Conservation (phyloP, 2,329 filamentous ascomycete species). For the Pyrenophora tritici-repentis region DNA sequence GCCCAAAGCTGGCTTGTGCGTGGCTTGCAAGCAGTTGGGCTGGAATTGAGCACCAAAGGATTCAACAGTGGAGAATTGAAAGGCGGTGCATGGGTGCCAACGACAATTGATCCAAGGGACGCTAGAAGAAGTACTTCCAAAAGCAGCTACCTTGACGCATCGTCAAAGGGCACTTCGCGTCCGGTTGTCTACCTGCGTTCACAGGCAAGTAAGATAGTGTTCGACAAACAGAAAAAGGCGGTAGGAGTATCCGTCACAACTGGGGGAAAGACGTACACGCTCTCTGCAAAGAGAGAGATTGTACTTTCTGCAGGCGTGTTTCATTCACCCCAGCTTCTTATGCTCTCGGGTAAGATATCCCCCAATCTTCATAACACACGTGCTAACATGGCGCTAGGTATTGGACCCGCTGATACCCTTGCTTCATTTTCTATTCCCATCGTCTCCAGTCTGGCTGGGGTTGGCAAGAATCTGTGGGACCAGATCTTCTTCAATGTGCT, state of each 20-base stretch:
- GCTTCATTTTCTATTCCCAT: conserved; percentile 22
- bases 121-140: conserved; percentile 29
- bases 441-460: conserved; percentile 29
- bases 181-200: conserved; percentile 19
- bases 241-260: conserved; percentile 40
- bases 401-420: conserved; percentile 33
- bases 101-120: conserved; percentile 38
- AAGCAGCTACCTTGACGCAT: conserved; percentile 22
- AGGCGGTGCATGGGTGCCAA: conserved; percentile 28
- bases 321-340: conserved; percentile 48
- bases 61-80: conserved; percentile 30
- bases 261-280: conserved; percentile 9
- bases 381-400: conserved; percentile 35
- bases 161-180: conserved; percentile 2
- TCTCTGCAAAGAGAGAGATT: conserved; percentile 46
- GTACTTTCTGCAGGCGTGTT: conserved; percentile 51
- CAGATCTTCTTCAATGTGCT: conserved; percentile 29
- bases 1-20: conserved; percentile 31
- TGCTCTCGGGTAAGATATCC: conserved; percentile 34
- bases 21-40: conserved; percentile 29
- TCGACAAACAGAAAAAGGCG: conserved; percentile 20
- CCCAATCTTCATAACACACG: not conserved
- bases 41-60: conserved; percentile 18
- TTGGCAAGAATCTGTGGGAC: conserved; percentile 36
- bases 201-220: conserved; percentile 23